Conservation (phyloP, 768 basidiomycete species). For the Rossbeevera mucosa region DNA sequence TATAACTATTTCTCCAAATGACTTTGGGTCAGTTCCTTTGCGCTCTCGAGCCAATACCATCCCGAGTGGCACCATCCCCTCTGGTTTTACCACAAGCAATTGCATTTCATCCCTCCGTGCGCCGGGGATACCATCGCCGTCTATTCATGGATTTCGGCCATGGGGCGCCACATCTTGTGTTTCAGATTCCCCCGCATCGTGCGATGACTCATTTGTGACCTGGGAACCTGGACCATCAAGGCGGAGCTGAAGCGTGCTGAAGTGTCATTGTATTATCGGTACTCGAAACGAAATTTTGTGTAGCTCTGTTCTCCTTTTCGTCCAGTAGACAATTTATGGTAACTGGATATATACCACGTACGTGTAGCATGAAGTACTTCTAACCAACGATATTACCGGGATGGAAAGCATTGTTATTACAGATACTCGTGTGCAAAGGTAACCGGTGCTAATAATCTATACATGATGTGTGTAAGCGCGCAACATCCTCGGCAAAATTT, state of each 20-base stretch:
- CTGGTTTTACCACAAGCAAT: conserved; percentile 9
- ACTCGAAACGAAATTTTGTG: not conserved
- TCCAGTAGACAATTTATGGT: not conserved
- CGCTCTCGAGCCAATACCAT: conserved; percentile 14
- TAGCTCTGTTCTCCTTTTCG: not conserved
- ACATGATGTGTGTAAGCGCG: not conserved
- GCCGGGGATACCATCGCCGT: conserved; percentile 19
- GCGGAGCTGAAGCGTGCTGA: conserved; percentile 27
- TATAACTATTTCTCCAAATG: conserved; percentile 26
- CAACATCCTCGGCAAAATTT: not conserved
- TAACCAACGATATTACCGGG: not conserved
- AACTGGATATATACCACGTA: conserved; percentile 4
- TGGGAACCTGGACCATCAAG: conserved; percentile 46
- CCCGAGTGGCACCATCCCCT: not conserved
- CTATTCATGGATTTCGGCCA: conserved; percentile 13
- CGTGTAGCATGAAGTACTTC: not conserved
- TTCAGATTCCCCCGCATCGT: conserved; percentile 33
- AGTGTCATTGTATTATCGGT: not conserved
- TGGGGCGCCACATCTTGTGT: conserved; percentile 18
- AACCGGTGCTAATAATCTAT: not conserved
- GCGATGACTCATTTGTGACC: conserved; percentile 58
- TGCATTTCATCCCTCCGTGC: conserved; percentile 17
- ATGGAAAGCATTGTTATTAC: not conserved
- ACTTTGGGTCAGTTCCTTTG: conserved; percentile 11
- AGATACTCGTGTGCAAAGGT: not conserved